phyloP scores from a whole-genome alignment of 2,329 filamentous ascomycete species.

The Colletotrichum lini region DNA sequence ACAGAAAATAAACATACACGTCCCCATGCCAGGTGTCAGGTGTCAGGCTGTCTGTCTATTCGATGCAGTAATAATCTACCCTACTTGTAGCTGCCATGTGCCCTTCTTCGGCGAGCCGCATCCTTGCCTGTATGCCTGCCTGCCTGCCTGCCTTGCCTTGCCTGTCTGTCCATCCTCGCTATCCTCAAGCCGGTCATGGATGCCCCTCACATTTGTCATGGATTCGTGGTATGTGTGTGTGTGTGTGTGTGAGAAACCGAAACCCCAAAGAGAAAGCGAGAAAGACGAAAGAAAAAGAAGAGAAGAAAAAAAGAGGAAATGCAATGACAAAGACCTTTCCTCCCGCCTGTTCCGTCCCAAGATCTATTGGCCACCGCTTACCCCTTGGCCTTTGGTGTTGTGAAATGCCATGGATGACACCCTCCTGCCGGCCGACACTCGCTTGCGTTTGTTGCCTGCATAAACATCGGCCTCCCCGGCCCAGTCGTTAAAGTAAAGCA shows the following conservation, averaged over 20 bases:
- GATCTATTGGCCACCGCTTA: slow-evolving; percentile 21
- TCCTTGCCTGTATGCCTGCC: neutral
- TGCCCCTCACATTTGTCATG: slow-evolving; percentile 7
- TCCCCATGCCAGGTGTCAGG: too few species aligned
- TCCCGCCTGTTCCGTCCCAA: slow-evolving; percentile 1
- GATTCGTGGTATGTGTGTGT: slow-evolving; percentile 31
- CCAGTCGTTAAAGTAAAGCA: too few species aligned
- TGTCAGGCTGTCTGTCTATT: slow-evolving; percentile 24
- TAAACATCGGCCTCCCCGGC: too few species aligned
- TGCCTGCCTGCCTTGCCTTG: neutral
- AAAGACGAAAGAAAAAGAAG: slow-evolving; percentile 2
- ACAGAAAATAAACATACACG: neutral
- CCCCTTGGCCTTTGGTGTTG: neutral
- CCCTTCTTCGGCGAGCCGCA: slow-evolving; percentile 12
- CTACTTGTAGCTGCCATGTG: neutral
- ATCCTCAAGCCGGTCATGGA: slow-evolving; percentile 13
- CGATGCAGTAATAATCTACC: slow-evolving; percentile 27
- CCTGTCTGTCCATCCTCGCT: neutral
- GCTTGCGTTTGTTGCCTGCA: too few species aligned
- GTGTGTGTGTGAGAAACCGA: slow-evolving; percentile 19
- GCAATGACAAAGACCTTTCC: slow-evolving; percentile 1
- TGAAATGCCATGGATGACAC: slow-evolving; percentile 3
- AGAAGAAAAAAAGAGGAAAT: neutral
- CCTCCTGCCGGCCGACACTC: too few species aligned
- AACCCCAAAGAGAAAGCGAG: neutral